Conservation (phyloP, 208 protist genomes). For the Lotmaria passim region DNA sequence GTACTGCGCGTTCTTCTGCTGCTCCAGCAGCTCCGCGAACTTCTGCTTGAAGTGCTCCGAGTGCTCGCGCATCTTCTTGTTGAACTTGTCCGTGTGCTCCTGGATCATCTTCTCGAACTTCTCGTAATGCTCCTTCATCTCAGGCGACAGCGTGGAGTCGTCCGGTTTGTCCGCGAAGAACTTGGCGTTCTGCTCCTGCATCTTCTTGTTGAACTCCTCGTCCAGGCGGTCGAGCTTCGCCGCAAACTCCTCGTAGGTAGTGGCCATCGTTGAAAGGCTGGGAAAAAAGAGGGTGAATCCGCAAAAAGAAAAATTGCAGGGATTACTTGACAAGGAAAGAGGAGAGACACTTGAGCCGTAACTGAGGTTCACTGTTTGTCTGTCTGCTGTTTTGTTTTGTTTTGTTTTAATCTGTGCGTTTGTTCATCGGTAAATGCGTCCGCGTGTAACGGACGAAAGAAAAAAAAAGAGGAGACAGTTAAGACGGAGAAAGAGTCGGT, state of each 20-base stretch:
- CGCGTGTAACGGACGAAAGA: background rate
- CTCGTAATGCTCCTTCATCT: constrained; percentile 93
- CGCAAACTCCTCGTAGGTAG: constrained; percentile 88
- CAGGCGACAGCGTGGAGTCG: constrained; percentile 86
- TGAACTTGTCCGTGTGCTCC: constrained; percentile 94
- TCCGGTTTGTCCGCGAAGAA: constrained; percentile 93
- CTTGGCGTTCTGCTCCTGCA: constrained; percentile 93
- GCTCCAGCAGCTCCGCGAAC: constrained; percentile 89
- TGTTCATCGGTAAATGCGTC: too few species aligned
- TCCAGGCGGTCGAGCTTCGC: constrained; percentile 91
- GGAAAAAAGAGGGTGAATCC: constrained; percentile 9
- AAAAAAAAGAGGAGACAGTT: constrained; percentile 25
- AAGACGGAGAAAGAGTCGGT: constrained; percentile 3
- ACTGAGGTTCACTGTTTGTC: background rate
- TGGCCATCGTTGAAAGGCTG: constrained; percentile 72
- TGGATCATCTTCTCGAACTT: constrained; percentile 94
- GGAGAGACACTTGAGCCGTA: too few species aligned
- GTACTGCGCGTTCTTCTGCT: constrained; percentile 93
- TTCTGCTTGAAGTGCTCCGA: constrained; percentile 92
- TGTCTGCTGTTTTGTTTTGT: background rate
- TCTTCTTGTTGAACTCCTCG: constrained; percentile 90
- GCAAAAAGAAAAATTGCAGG: constrained; percentile 1
- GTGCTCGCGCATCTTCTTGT: constrained; percentile 93
- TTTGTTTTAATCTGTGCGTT: background rate
- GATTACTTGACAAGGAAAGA: too few species aligned